Conservation (phyloP, 495 filamentous ascomycete species). For the Aspergillus sclerotioniger region DNA sequence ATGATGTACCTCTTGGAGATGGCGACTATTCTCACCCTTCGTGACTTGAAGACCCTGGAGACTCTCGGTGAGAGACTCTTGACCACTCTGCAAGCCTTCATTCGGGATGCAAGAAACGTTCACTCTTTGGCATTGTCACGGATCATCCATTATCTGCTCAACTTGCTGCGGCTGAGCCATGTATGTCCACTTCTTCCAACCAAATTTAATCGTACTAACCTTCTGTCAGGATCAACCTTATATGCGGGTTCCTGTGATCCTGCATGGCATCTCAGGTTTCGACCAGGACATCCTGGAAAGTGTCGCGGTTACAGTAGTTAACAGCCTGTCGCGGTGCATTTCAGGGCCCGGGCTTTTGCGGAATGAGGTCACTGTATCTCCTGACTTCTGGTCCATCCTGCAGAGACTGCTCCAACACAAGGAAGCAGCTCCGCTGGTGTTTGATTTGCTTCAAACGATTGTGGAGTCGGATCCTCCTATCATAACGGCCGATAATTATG, state of each 20-base stretch:
- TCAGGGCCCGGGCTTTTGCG: constrained; percentile 70
- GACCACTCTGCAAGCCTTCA: constrained; percentile 72
- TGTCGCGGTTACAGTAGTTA: constrained; percentile 69
- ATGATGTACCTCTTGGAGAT: constrained; percentile 87
- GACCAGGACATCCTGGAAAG: constrained; percentile 72
- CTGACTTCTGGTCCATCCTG: constrained; percentile 95
- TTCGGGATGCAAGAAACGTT: constrained; percentile 73
- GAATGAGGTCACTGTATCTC: constrained; percentile 91
- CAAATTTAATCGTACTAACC: constrained; percentile 26
- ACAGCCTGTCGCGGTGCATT: constrained; percentile 77
- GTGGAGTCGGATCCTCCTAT: constrained; percentile 65
- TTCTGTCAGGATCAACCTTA: constrained; percentile 75
- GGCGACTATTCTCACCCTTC: constrained; percentile 77
- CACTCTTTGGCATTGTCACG: constrained; percentile 81
- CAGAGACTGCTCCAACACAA: constrained; percentile 65
- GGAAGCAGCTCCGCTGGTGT: constrained; percentile 73
- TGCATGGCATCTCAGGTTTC: constrained; percentile 88
- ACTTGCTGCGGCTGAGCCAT: constrained; percentile 80
- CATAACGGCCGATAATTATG: constrained; percentile 93
- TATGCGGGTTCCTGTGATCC: constrained; percentile 84
- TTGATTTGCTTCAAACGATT: constrained; percentile 75
- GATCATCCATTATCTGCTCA: constrained; percentile 81
- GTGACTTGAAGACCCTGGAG: constrained; percentile 69
- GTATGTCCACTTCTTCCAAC: constrained; percentile 49
- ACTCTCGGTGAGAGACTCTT: constrained; percentile 74